phyloP scores from a whole-genome alignment of 257 asterid genomes.

The Ehretia macrophylla region DNA sequence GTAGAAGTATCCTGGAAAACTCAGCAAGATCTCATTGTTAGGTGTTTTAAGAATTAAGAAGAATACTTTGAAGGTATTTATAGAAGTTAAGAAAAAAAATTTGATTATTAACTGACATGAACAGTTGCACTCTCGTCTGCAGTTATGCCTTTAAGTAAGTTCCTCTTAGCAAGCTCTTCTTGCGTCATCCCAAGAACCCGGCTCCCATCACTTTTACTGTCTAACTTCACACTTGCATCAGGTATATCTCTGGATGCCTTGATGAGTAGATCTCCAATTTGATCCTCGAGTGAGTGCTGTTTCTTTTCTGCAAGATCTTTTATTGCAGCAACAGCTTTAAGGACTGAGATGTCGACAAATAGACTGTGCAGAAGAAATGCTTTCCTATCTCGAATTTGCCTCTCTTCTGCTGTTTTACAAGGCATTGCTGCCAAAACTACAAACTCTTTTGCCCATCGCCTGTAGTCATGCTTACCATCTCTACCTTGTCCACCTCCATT shows the following conservation, averaged over 20 bases:
- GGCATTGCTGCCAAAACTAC: slow-evolving; percentile 66
- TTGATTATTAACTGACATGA: slow-evolving; percentile 44
- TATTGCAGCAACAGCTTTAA: slow-evolving; percentile 57
- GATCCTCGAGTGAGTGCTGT: slow-evolving; percentile 33
- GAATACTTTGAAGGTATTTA: not conserved
- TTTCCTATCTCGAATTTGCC: slow-evolving; percentile 66
- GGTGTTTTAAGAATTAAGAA: slow-evolving; percentile 9
- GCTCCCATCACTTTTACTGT: slow-evolving; percentile 58
- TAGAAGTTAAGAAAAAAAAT: not conserved
- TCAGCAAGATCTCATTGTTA: slow-evolving; percentile 9
- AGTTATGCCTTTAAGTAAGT: slow-evolving; percentile 76
- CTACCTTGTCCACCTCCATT: slow-evolving; percentile 81
- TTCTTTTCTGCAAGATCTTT: slow-evolving; percentile 29
- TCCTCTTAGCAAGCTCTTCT: slow-evolving; percentile 53
- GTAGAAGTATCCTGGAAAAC: slow-evolving; percentile 60
- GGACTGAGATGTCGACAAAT: slow-evolving; percentile 64
- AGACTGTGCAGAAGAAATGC: slow-evolving; percentile 74
- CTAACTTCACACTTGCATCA: slow-evolving; percentile 57
- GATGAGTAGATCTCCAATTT: slow-evolving; percentile 53
- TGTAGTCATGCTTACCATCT: slow-evolving; percentile 42
- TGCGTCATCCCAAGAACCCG: slow-evolving; percentile 52
- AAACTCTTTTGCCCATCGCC: slow-evolving; percentile 70
- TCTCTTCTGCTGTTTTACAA: slow-evolving; percentile 67
- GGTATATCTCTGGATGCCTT: slow-evolving; percentile 45
- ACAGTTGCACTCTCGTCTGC: slow-evolving; percentile 78